These are phyloP conservation scores for Fusarium compactum DNA, from an alignment of 2,329 filamentous ascomycete species.

Conservation along the genomic window DNA sequence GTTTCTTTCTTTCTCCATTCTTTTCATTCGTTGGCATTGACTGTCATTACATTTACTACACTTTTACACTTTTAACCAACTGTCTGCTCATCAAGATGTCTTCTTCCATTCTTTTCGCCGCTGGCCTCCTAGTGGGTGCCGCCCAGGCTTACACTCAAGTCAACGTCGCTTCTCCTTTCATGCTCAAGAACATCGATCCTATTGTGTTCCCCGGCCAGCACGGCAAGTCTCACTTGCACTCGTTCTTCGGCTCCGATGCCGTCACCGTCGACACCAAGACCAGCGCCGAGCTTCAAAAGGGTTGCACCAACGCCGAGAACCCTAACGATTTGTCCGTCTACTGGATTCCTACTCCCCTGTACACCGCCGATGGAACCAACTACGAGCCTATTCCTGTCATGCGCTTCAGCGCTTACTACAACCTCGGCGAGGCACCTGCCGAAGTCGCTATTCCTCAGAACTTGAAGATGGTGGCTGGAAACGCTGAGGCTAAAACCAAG, in stretches of 20 bases:
- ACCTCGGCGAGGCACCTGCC: slow-evolving; percentile 52
- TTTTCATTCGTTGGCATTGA: slow-evolving; percentile 37
- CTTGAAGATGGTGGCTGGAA: slow-evolving; percentile 56
- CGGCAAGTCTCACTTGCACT: slow-evolving; percentile 51
- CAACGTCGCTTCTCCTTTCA: slow-evolving; percentile 42
- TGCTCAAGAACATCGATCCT: slow-evolving; percentile 53
- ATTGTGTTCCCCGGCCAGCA: slow-evolving; percentile 51
- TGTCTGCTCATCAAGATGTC: slow-evolving; percentile 30
- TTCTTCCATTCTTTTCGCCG: slow-evolving; percentile 32
- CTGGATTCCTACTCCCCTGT: slow-evolving; percentile 59
- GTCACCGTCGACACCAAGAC: slow-evolving; percentile 49
- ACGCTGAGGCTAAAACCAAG: slow-evolving; percentile 43
- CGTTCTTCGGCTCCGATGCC: slow-evolving; percentile 53
- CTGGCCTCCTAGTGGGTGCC: slow-evolving; percentile 29
- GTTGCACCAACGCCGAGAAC: slow-evolving; percentile 60
- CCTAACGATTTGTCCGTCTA: slow-evolving; percentile 61
- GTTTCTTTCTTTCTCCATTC: slow-evolving; percentile 11
- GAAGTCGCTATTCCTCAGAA: slow-evolving; percentile 60
- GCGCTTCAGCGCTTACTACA: slow-evolving; percentile 62
- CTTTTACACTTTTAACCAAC: background rate
- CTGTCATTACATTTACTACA: slow-evolving; percentile 23
- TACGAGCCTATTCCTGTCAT: slow-evolving; percentile 49
- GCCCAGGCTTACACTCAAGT: slow-evolving; percentile 41
- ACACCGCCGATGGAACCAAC: slow-evolving; percentile 50
- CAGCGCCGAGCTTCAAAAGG: slow-evolving; percentile 52